phyloP scores from a whole-genome alignment of 371 early-diverging fungal species.

The Mucor circinelloides region DNA sequence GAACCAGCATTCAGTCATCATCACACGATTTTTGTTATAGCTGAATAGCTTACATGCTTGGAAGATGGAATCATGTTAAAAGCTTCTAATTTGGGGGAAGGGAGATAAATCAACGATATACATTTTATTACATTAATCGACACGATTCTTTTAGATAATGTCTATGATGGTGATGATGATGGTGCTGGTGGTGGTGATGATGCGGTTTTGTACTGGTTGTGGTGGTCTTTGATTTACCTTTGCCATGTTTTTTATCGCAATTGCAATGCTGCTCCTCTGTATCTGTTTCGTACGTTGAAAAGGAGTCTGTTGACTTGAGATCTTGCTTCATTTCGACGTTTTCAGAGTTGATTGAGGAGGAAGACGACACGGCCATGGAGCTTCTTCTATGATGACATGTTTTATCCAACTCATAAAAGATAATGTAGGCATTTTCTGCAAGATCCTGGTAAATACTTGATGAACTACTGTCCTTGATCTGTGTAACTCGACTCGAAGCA shows the following conservation, averaged over 20 bases:
- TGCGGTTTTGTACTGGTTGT: not conserved
- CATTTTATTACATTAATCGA: constrained; percentile 10
- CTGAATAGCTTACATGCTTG: too few species aligned
- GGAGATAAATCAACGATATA: too few species aligned
- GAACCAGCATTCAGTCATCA: too few species aligned
- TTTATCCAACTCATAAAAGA: constrained; percentile 61
- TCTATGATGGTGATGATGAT: constrained; percentile 1
- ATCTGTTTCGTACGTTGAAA: not conserved
- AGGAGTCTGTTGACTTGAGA: not conserved
- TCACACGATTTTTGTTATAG: too few species aligned
- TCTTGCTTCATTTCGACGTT: not conserved
- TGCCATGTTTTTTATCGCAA: not conserved
- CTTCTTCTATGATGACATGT: constrained; percentile 27
- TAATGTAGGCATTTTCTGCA: constrained; percentile 55
- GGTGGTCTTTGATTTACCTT: not conserved
- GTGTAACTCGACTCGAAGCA: constrained; percentile 26
- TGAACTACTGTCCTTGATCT: constrained; percentile 19
- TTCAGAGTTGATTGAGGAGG: not conserved
- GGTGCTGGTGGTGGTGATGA: constrained; percentile 2
- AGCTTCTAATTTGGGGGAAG: too few species aligned
- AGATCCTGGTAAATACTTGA: constrained; percentile 38
- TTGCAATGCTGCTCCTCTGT: not conserved
- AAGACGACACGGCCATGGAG: not conserved
- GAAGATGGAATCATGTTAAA: too few species aligned
- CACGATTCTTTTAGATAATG: constrained; percentile 11